A percentile compares a stretch with the other conserved stretches of the same genome.
phyloP scores from a whole-genome alignment of 768 basidiomycete species.

The Lactarius trivialis region DNA sequence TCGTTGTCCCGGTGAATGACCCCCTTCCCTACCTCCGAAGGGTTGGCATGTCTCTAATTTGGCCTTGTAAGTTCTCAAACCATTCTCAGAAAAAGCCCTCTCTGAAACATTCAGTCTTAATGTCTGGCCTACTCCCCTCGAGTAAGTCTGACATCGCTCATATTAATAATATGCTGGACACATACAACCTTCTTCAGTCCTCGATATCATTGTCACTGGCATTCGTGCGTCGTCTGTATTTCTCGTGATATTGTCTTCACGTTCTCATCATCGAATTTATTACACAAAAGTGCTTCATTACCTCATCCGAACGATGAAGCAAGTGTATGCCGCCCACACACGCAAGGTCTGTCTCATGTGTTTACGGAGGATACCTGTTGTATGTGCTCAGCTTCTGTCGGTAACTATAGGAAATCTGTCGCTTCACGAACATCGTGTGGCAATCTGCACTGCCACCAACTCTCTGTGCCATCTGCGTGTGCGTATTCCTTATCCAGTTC shows the following conservation, averaged over 20 bases:
- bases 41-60: not conserved
- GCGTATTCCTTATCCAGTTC: not conserved
- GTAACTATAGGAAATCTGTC: not conserved
- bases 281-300: not conserved
- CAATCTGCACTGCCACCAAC: conserved; percentile 12
- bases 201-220: not conserved
- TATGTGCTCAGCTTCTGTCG: not conserved
- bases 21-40: not conserved
- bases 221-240: not conserved
- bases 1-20: too few relatives aligned
- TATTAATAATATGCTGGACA: not conserved
- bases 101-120: not conserved
- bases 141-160: not conserved
- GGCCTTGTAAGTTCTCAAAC: conserved; percentile 4
- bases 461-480: conserved; percentile 1
- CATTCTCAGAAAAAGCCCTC: not conserved
- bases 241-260: not conserved
- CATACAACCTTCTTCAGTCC: not conserved
- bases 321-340: not conserved
- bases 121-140: not conserved
- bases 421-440: conserved; percentile 3
- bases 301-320: not conserved
- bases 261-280: not conserved
- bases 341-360: conserved; percentile 3
- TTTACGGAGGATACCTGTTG: not conserved